Conservation (phyloP, 1,284 basidiomycete species). For the Ganoderma boninense region DNA sequence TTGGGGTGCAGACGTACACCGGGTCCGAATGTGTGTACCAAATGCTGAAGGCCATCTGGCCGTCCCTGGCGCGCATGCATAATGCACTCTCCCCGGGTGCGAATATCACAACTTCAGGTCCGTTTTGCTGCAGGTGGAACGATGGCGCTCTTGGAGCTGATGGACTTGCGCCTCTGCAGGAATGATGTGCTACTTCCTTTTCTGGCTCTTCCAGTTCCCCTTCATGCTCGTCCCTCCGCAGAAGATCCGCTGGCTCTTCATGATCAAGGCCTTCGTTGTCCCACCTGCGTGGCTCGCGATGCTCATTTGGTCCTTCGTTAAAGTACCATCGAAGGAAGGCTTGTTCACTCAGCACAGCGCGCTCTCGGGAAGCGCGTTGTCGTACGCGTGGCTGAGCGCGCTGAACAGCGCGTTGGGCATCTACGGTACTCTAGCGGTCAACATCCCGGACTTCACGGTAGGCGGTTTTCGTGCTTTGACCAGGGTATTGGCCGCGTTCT, state of each 20-base stretch:
- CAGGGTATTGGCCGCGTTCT: too few species aligned
- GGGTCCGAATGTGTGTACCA: slow-evolving; percentile 74
- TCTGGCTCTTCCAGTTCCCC: slow-evolving; percentile 77
- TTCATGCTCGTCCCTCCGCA: slow-evolving; percentile 82
- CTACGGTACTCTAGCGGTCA: slow-evolving; percentile 72
- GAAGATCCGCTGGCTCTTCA: slow-evolving; percentile 77
- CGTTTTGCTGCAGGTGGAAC: slow-evolving; percentile 5
- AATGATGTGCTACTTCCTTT: slow-evolving; percentile 82
- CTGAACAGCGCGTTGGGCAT: slow-evolving; percentile 75
- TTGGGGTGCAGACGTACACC: slow-evolving; percentile 65
- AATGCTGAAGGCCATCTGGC: slow-evolving; percentile 85
- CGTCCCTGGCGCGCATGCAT: slow-evolving; percentile 66
- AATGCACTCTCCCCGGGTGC: slow-evolving; percentile 68
- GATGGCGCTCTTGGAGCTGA: neutral
- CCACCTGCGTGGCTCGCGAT: slow-evolving; percentile 76
- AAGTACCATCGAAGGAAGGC: slow-evolving; percentile 63
- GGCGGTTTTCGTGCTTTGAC: too few species aligned
- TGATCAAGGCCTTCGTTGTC: slow-evolving; percentile 70
- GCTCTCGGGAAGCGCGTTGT: slow-evolving; percentile 58
- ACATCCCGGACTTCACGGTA: slow-evolving; percentile 80
- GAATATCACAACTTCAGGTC: slow-evolving; percentile 71
- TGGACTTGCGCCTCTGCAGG: slow-evolving; percentile 39
- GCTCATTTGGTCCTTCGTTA: slow-evolving; percentile 77
- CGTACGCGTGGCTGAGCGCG: slow-evolving; percentile 79
- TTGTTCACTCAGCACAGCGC: slow-evolving; percentile 55